Percentiles rank a stretch among this genome's conserved stretches.
Evolutionary conservation across 1,284 basidiomycete species (phyloP).

Genomic region (Ustilago sp.): DNA sequence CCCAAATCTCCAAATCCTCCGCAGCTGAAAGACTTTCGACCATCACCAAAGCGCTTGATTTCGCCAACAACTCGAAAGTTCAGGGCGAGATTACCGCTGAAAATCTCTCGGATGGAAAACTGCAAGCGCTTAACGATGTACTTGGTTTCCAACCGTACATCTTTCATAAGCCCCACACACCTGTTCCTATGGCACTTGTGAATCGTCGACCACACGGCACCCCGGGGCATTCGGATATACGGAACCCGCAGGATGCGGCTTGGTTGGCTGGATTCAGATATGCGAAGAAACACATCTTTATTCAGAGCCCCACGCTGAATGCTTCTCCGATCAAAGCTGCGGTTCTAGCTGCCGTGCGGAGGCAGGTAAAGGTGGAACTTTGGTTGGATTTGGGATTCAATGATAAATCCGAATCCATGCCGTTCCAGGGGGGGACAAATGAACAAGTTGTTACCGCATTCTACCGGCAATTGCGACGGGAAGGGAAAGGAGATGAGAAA

Average conservation of each 20-base stretch:
- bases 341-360: conserved; percentile 75
- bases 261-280: conserved; percentile 81
- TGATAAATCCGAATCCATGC: conserved; percentile 76
- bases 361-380: conserved; percentile 76
- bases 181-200: conserved; percentile 80
- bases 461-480: conserved; percentile 71
- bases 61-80: conserved; percentile 68
- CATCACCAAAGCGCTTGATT: conserved; percentile 66
- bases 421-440: conserved; percentile 84
- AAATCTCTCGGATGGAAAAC: conserved; percentile 32
- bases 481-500: conserved; percentile 70
- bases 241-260: conserved; percentile 79
- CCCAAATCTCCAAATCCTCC: conserved; percentile 57
- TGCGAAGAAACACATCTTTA: conserved; percentile 79
- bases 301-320: conserved; percentile 78
- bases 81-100: conserved; percentile 63
- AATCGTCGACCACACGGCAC: conserved; percentile 78
- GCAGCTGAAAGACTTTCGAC: conserved; percentile 57
- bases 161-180: conserved; percentile 65
- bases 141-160: conserved; percentile 64
- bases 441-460: conserved; percentile 79
- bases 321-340: conserved; percentile 78
- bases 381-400: conserved; percentile 71
- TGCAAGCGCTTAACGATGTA: conserved; percentile 45
- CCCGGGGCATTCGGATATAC: conserved; percentile 74